A percentile compares a stretch with the other conserved stretches of the same genome.
Evolutionary conservation across 805 yeast genomes (phyloP).

Genomic region (Saccharomyces kudriavzevii): DNA sequence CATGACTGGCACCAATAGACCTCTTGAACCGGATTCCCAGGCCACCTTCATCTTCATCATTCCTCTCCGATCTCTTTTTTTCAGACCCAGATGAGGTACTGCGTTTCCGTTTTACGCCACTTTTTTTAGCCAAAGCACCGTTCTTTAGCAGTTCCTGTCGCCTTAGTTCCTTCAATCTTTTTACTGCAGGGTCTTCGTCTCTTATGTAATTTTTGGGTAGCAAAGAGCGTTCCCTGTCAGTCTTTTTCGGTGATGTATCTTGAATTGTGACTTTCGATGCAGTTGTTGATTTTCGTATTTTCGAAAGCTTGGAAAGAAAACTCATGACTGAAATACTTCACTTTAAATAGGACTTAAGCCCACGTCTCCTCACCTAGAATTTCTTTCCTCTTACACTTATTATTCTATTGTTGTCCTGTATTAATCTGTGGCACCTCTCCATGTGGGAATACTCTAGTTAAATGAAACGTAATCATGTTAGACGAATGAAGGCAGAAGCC

Average conservation of each 20-base stretch:
- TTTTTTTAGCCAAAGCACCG: conserved; percentile 32
- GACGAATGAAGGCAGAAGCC: not conserved
- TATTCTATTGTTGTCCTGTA: not conserved
- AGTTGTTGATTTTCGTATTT: conserved; percentile 17
- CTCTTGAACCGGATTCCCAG: conserved; percentile 19
- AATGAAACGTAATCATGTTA: not conserved
- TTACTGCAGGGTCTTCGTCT: conserved; percentile 61
- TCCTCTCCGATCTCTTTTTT: conserved; percentile 6
- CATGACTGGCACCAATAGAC: conserved; percentile 11
- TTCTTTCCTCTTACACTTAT: not conserved
- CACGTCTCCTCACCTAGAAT: not conserved
- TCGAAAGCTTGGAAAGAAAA: conserved; percentile 26
- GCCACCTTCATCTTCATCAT: conserved; percentile 10
- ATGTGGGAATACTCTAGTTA: not conserved
- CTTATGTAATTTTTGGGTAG: conserved; percentile 27
- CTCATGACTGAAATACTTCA: conserved; percentile 16
- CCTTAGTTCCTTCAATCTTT: conserved; percentile 58
- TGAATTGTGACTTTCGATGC: conserved; percentile 2
- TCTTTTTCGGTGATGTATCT: conserved; percentile 1
- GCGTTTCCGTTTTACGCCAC: conserved; percentile 3
- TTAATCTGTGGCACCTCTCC: not conserved
- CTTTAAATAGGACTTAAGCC: not conserved
- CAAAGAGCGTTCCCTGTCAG: conserved; percentile 10
- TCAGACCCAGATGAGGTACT: not conserved
- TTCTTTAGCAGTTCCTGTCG: conserved; percentile 42